These are phyloP conservation scores for Aspergillus hancockii DNA, from an alignment of 495 filamentous ascomycete species.

Conservation along the genomic window DNA sequence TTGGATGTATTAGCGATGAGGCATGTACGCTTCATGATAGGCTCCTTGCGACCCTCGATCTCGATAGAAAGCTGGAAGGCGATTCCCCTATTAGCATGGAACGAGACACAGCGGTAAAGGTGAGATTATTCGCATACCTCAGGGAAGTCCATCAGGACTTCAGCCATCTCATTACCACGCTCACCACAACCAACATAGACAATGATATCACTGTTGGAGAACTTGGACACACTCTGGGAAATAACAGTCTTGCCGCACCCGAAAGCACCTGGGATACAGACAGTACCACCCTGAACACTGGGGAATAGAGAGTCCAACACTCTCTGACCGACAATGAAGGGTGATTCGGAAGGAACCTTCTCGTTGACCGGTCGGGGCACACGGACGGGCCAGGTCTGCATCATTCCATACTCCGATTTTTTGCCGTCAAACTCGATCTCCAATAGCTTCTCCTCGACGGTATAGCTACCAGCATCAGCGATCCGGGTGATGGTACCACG, in stretches of 20 bases:
- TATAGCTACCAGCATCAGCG: conserved; percentile 85
- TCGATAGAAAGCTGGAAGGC: conserved; percentile 73
- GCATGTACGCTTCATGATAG: conserved; percentile 99
- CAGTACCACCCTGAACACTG: conserved; percentile 93
- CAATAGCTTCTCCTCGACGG: conserved; percentile 89
- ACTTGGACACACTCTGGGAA: conserved; percentile 96
- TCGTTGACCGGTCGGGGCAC: conserved; percentile 88
- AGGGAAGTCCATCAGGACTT: conserved; percentile 99
- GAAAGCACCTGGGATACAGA: conserved; percentile 97
- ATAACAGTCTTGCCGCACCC: conserved; percentile 99
- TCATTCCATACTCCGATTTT: conserved; percentile 91
- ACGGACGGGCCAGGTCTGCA: conserved; percentile 99
- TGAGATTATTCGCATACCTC: conserved; percentile 48
- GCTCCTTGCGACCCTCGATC: conserved; percentile 87
- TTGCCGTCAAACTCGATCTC: conserved; percentile 97
- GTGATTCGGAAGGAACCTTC: conserved; percentile 81
- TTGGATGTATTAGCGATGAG: conserved; percentile 99
- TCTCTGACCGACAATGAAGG: conserved; percentile 94
- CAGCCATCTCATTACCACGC: conserved; percentile 99
- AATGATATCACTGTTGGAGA: conserved; percentile 99
- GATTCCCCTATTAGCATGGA: conserved; percentile 10
- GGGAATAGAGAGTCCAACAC: conserved; percentile 98
- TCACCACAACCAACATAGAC: conserved; percentile 98
- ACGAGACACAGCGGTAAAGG: neutral
- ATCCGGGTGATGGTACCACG: conserved; percentile 90